phyloP scores from a whole-genome alignment of 2,329 filamentous ascomycete genomes.

The Exophiala spinifera region DNA sequence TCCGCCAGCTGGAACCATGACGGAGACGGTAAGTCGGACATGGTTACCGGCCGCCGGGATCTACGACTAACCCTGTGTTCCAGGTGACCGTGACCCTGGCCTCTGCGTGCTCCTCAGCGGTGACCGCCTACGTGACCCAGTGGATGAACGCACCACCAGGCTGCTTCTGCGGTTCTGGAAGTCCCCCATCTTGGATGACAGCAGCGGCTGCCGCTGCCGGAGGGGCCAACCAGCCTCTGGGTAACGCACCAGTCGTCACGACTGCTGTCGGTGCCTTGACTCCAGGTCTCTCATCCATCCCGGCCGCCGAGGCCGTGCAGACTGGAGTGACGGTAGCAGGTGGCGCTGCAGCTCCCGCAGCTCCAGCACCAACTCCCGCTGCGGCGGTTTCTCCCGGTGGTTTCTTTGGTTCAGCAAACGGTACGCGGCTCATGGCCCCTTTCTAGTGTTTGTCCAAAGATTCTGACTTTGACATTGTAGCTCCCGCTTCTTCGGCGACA shows the following conservation, averaged over 20 bases:
- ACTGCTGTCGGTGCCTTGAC: slow-evolving; percentile 16
- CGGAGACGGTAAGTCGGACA: slow-evolving; percentile 17
- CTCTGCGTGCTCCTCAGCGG: slow-evolving; percentile 17
- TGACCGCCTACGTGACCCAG: slow-evolving; percentile 22
- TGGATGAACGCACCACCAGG: slow-evolving; percentile 22
- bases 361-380: slow-evolving; percentile 8
- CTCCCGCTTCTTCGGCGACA: slow-evolving; percentile 6
- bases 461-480: not conserved
- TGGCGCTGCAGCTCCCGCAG: slow-evolving; percentile 6
- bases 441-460: too few relatives aligned
- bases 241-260: slow-evolving; percentile 13
- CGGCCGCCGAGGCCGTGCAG: slow-evolving; percentile 22
- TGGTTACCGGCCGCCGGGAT: not conserved
- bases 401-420: slow-evolving; percentile 10
- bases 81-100: slow-evolving; percentile 24
- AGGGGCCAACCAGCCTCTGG: not conserved
- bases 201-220: not conserved
- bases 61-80: not conserved
- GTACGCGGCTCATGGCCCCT: slow-evolving; percentile 5
- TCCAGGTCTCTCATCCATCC: slow-evolving; percentile 25
- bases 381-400: slow-evolving; percentile 15
- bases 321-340: slow-evolving; percentile 22
- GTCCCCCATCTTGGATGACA: not conserved
- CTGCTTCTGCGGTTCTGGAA: slow-evolving; percentile 18
- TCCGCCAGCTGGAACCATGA: slow-evolving; percentile 3